These are phyloP conservation scores for Stentor coeruleus DNA, from an alignment of 73 alveolate genomes.

Conservation along the genomic window DNA sequence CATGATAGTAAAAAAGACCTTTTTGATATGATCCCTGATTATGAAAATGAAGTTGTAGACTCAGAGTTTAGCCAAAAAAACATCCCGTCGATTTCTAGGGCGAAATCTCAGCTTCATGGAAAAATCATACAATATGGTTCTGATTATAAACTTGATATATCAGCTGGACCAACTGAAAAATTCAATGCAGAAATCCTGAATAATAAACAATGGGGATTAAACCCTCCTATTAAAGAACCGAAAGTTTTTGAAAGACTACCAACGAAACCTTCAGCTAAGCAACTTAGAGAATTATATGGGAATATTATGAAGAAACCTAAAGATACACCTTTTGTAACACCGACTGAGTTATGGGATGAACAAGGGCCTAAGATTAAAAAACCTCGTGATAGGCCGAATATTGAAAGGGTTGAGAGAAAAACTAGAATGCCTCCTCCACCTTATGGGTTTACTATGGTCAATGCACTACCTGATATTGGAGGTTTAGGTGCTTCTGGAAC, in stretches of 20 bases:
- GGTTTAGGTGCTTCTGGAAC: not conserved
- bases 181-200: not conserved
- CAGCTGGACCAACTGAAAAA: not conserved
- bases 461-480: constrained; percentile 6
- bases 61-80: not conserved
- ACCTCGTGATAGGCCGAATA: constrained; percentile 16
- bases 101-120: not conserved
- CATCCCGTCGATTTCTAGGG: not conserved
- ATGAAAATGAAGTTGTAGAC: not conserved
- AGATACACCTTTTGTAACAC: not conserved
- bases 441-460: constrained; percentile 12
- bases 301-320: not conserved
- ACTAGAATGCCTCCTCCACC: constrained; percentile 25
- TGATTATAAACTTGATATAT: not conserved
- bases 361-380: not conserved
- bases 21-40: not conserved
- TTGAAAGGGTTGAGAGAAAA: constrained; percentile 22
- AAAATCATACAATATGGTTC: not conserved
- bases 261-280: not conserved
- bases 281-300: not conserved
- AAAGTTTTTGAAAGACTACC: not conserved
- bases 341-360: not conserved
- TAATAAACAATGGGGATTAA: not conserved
- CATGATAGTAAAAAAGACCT: not conserved
- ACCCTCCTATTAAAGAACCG: constrained; percentile 12